Base-by-base conservation (phyloP, 192 early-diverging fungal genomes). In the Lobosporangium transversale region DNA sequence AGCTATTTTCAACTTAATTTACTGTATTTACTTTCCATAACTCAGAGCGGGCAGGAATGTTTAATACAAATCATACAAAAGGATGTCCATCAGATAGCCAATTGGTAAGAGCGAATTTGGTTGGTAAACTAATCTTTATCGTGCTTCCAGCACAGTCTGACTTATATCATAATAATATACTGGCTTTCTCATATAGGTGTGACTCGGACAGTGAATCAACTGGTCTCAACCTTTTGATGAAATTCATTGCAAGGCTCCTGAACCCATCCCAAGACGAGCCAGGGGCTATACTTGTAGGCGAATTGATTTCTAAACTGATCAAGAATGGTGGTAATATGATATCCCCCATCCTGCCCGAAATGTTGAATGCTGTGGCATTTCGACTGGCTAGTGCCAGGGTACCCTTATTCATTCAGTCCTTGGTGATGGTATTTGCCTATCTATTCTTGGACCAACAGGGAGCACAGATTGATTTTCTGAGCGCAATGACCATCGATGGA, bases 391-490 rank as follows among this genome's bases (percentile, higher is more conserved):
- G 83, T 2, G 91, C 97, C 4, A 85, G 82, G 64, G 90, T 87
- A 7, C 83, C 95, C 0, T 87, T 89, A 8, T 95, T 97, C 40
- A 91, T 92, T 63, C 89, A 94, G 79, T 92, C 94, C 21, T 80
- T 97, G 14, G 71, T 97, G n/a, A 81, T 92, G 50, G 88, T 96
- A 23, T 95, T 97, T 78, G 93, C 91, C 27, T 94, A 97, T 47
- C 84, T 97, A 49, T 84, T 93, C 36, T 59, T 85, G n/a, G 80
- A 66, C 29, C 90, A 95, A 32, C 78, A 87, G 27, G 81, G 84
- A 30, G 89, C 85, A 12, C 87, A 93, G 0, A 76, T 94, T 33
- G 80, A 92, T 21, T 91, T 96, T 68, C 80, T 98, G 55, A 68
- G 49, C 18, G 64, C 68, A 23, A 65, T 87, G n/a, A 62, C 78